Percentiles rank a stretch among this genome's conserved stretches.
Conservation (phyloP, 2,329 filamentous ascomycete genomes). For the Penicillium corylophilum region DNA sequence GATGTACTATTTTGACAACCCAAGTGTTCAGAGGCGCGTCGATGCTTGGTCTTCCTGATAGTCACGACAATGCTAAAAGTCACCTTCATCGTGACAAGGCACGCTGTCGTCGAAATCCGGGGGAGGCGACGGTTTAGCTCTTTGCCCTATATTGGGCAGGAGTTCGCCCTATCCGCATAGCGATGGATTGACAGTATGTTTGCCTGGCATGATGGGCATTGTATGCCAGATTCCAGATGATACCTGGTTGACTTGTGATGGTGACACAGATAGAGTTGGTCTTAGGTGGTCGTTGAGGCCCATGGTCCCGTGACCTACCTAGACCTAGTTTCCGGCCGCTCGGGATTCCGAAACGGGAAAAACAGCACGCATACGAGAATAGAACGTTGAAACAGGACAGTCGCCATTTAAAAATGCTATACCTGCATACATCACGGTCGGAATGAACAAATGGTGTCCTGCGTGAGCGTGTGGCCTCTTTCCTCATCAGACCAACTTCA, state of each 20-base stretch:
- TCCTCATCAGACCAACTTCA: neutral
- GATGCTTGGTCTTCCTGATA: neutral
- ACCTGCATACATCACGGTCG: too few relatives aligned
- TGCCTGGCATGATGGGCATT: too few relatives aligned
- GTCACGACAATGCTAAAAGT: neutral
- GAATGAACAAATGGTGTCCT: too few relatives aligned
- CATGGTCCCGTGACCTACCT: neutral
- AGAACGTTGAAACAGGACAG: neutral
- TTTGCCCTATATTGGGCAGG: neutral
- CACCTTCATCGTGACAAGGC: neutral
- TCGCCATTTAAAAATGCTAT: too few relatives aligned
- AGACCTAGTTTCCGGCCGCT: neutral
- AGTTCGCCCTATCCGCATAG: too few relatives aligned
- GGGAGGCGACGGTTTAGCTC: neutral
- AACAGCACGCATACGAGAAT: neutral
- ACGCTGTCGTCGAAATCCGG: neutral
- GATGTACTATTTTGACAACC: neutral
- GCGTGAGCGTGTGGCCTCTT: too few relatives aligned
- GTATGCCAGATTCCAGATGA: neutral
- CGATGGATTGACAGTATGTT: too few relatives aligned
- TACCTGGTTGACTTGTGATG: neutral
- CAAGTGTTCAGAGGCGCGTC: too few relatives aligned
- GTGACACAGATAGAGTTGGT: neutral
- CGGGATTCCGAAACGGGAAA: neutral
- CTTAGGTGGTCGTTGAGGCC: neutral